Evolutionary conservation across 2,329 filamentous ascomycete species (phyloP), one percentile per base, ranked within the genome.

Genomic region (Albifimbria verrucaria): DNA sequence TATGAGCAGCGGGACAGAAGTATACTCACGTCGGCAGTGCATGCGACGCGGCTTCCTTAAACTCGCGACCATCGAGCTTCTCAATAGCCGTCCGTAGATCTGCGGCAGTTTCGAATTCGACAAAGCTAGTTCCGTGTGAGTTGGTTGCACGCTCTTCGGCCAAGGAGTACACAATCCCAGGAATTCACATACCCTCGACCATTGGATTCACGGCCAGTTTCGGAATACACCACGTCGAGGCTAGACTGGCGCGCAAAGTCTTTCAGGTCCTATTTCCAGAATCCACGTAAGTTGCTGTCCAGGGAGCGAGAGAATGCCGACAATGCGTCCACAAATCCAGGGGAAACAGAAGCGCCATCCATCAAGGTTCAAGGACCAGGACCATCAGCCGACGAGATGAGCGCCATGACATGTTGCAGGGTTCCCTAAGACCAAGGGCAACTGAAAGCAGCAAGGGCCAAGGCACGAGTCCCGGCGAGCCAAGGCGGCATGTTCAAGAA

Each of bases 171-270:
- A 24, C 12, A 26, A 46, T n/a, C n/a, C n/a, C n/a, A 46, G 23
- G 24, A 22, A 32, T 21, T 12, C 20, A 79, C 88, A 75, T 75
- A 96, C 92, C 93, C 93, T 83, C 89, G 90, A 61, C 92, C 91
- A 71, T 95, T 91, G 61, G 88, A 89, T 70, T 96, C 92, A 66
- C 93, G 92, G 65, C 87, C 88, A 56, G 95, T 95, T 77, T 99
- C 94, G 60, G 92, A 97, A 73, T 96, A 99, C 67, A 99, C 94
- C 61, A 99, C 94, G 72, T 97, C 94, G 73, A 96, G 84, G 74
- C 92, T 92, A 72, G 93, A 95, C 74, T 95, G 90, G 70, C 94
- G 92, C 58, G 94, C 94, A 76, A 99, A 99, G 74, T 99, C 94
- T 89, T 99, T 99, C 51, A 99, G 86, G 76, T 99, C 94, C 94